A percentile compares a stretch with the other conserved stretches of the same genome.
These are phyloP conservation scores for Cordyceps cicadae DNA, from an alignment of 2,329 filamentous ascomycete genomes.

Conservation along the genomic window DNA sequence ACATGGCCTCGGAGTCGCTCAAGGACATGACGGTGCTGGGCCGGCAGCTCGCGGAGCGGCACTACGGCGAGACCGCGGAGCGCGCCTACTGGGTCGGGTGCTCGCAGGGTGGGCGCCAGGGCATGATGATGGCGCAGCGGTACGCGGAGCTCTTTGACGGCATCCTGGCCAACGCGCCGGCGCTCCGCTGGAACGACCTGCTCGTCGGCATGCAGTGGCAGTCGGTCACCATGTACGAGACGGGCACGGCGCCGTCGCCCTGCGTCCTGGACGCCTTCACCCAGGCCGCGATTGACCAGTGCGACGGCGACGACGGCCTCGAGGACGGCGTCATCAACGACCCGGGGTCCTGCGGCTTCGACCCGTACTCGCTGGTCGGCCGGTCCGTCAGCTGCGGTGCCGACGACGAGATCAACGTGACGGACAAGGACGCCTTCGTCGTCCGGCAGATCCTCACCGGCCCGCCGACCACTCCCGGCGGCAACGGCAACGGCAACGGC, in stretches of 20 bases:
- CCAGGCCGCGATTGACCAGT: slow-evolving; percentile 26
- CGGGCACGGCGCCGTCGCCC: slow-evolving; percentile 22
- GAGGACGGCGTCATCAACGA: slow-evolving; percentile 18
- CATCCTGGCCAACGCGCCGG: slow-evolving; percentile 39
- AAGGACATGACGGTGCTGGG: slow-evolving; percentile 30
- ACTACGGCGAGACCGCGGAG: slow-evolving; percentile 27
- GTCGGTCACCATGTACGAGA: slow-evolving; percentile 17
- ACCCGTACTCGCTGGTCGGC: slow-evolving; percentile 17
- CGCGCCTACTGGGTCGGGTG: slow-evolving; percentile 45
- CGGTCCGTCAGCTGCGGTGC: slow-evolving; percentile 10
- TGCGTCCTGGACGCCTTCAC: slow-evolving; percentile 28
- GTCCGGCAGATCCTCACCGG: not conserved
- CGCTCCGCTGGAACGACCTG: slow-evolving; percentile 29
- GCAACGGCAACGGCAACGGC: not conserved
- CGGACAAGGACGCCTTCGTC: not conserved
- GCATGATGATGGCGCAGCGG: slow-evolving; percentile 41
- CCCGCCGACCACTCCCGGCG: not conserved
- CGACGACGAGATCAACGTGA: not conserved
- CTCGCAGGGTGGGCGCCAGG: slow-evolving; percentile 48
- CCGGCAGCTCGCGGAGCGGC: slow-evolving; percentile 32
- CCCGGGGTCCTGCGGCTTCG: slow-evolving; percentile 16
- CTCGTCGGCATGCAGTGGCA: slow-evolving; percentile 17
- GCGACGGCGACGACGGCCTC: slow-evolving; percentile 19
- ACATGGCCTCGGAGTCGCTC: slow-evolving; percentile 20
- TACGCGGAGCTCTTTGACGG: slow-evolving; percentile 48